phyloP scores from a whole-genome alignment of 1,139 yeast species.

The Lodderomyces oxycetoniae region DNA sequence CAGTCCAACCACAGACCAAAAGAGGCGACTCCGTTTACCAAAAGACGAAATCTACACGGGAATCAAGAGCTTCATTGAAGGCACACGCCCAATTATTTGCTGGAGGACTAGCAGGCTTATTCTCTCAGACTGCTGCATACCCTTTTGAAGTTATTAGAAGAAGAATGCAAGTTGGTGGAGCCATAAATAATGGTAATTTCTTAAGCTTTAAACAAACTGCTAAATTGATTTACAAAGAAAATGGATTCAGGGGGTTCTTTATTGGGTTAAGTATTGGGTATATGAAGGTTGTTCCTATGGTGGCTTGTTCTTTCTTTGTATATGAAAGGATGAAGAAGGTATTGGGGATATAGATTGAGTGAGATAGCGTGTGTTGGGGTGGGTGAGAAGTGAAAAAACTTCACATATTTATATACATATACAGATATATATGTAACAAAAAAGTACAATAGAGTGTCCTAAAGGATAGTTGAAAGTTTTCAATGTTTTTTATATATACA shows the following conservation, averaged over 20 bases:
- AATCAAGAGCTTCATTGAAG: constrained; percentile 59
- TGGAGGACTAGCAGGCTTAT: constrained; percentile 93
- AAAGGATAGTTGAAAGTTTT: too few species aligned
- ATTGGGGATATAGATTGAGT: constrained; percentile 47
- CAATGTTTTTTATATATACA: too few species aligned
- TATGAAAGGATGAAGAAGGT: constrained; percentile 78
- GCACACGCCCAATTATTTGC: constrained; percentile 93
- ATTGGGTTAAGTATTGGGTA: constrained; percentile 95
- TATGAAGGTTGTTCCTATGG: constrained; percentile 94
- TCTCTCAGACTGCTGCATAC: constrained; percentile 93
- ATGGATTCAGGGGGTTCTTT: constrained; percentile 81
- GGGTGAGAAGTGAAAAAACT: too few species aligned
- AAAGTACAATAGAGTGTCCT: too few species aligned
- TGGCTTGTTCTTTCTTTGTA: constrained; percentile 90
- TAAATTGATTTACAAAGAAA: constrained; percentile 57
- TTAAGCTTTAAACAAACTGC: constrained; percentile 51
- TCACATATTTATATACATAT: too few species aligned
- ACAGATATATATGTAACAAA: too few species aligned
- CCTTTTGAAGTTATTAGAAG: constrained; percentile 95
- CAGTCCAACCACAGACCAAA: constrained; percentile 38
- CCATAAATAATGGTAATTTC: constrained; percentile 58
- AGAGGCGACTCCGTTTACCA: constrained; percentile 7
- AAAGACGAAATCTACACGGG: constrained; percentile 35
- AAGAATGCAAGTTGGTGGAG: constrained; percentile 94
- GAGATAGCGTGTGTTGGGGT: too few species aligned